A percentile compares a stretch with the other conserved stretches of the same genome.
These are phyloP conservation scores for Erodium chrysanthum DNA, from an alignment of 441 rosid species.

Conservation along the genomic window DNA sequence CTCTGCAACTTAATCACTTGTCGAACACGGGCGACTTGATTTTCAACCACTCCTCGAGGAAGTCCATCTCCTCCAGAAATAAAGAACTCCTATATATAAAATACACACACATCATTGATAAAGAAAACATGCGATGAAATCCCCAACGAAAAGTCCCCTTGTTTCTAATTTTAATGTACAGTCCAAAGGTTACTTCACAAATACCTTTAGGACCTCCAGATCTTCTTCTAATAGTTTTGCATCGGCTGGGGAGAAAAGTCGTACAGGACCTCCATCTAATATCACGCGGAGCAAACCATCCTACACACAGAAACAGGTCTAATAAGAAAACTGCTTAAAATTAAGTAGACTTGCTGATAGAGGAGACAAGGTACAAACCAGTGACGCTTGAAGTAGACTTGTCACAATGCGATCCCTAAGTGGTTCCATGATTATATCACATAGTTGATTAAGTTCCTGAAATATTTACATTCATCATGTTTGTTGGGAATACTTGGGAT, in stretches of 20 bases:
- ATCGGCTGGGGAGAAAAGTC: conserved; percentile 59
- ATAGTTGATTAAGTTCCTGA: conserved; percentile 84
- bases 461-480: conserved; percentile 16
- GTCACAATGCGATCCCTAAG: conserved; percentile 90
- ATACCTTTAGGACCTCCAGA: conserved; percentile 61
- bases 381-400: conserved; percentile 87
- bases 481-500: conserved; percentile 5
- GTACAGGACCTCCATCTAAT: conserved; percentile 73
- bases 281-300: conserved; percentile 68
- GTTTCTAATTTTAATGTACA: background rate
- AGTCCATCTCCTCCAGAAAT: conserved; percentile 96
- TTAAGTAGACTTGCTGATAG: conserved; percentile 8
- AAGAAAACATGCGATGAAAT: background rate
- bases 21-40: conserved; percentile 77
- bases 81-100: conserved; percentile 68
- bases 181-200: conserved; percentile 25
- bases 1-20: conserved; percentile 64
- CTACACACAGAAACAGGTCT: conserved; percentile 12
- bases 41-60: conserved; percentile 93
- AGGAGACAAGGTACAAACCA: conserved; percentile 37
- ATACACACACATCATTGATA: background rate
- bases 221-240: conserved; percentile 79
- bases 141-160: background rate
- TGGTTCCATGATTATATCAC: conserved; percentile 70
- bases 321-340: conserved; percentile 20